Percentiles rank a stretch among this genome's conserved stretches.
Conservation (phyloP, 495 filamentous ascomycete species). For the Penicillium chermesinum region DNA sequence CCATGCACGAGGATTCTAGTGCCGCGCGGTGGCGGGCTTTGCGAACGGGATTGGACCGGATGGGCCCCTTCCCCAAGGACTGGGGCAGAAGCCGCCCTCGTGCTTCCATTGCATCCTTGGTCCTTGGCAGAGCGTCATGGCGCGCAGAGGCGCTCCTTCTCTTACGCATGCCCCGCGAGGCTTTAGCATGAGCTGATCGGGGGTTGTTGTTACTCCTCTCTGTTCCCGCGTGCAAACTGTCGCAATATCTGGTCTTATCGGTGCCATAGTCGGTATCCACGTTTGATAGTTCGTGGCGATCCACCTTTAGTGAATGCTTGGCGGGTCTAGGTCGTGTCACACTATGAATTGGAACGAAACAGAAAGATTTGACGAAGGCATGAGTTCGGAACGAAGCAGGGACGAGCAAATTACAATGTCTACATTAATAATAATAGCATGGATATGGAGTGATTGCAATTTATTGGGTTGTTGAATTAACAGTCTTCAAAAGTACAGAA, state of each 20-base stretch:
- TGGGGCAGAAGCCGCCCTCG: neutral
- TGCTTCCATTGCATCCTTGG: neutral
- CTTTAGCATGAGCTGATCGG: too few relatives aligned
- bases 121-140: constrained; percentile 26
- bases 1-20: neutral
- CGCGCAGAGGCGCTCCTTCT: constrained; percentile 3
- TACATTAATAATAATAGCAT: neutral
- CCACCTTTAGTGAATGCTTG: neutral
- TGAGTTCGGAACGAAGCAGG: neutral
- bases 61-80: neutral
- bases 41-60: neutral
- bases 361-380: neutral
- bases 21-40: neutral
- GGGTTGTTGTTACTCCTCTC: too few relatives aligned
- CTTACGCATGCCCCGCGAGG: constrained; percentile 13
- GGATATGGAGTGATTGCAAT: neutral
- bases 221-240: too few relatives aligned
- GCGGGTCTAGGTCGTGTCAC: neutral
- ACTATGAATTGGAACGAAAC: too few relatives aligned
- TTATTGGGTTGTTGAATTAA: too few relatives aligned
- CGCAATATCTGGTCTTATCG: too few relatives aligned
- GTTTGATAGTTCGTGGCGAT: constrained; percentile 1
- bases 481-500: too few relatives aligned
- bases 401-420: neutral
- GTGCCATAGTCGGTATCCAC: neutral